These are phyloP conservation scores for Haberlea rhodopensis DNA, from an alignment of 257 asterid genomes.

Conservation along the genomic window DNA sequence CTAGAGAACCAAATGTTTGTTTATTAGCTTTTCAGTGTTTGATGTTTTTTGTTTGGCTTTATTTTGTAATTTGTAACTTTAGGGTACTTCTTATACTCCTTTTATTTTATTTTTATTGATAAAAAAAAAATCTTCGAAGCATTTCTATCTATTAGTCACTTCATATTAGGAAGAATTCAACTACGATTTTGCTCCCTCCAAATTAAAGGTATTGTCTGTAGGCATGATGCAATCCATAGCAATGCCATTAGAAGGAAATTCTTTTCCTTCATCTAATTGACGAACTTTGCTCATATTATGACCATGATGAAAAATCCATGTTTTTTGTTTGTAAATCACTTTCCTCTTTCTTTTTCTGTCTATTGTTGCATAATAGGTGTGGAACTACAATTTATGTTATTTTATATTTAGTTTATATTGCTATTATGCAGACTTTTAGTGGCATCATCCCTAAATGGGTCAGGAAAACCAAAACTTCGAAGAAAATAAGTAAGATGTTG, in stretches of 20 bases:
- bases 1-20: too few species aligned
- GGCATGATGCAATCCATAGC: neutral
- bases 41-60: too few species aligned
- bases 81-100: too few species aligned
- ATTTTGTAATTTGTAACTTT: too few species aligned
- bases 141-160: too few species aligned
- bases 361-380: slow-evolving; percentile 1
- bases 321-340: slow-evolving; percentile 4
- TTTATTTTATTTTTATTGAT: too few species aligned
- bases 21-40: too few species aligned
- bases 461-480: slow-evolving; percentile 57
- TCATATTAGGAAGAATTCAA: too few species aligned
- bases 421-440: slow-evolving; percentile 67
- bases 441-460: slow-evolving; percentile 69
- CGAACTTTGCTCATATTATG: neutral
- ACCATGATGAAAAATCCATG: neutral
- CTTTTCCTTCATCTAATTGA: slow-evolving; percentile 10
- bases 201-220: neutral
- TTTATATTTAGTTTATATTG: slow-evolving; percentile 26
- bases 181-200: neutral
- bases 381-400: slow-evolving; percentile 7
- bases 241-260: neutral
- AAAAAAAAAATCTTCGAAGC: too few species aligned
- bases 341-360: slow-evolving; percentile 7
- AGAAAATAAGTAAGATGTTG: slow-evolving; percentile 59